These are phyloP conservation scores for Clarireedia hainanense DNA, from an alignment of 2,329 filamentous ascomycete species.

Conservation along the genomic window DNA sequence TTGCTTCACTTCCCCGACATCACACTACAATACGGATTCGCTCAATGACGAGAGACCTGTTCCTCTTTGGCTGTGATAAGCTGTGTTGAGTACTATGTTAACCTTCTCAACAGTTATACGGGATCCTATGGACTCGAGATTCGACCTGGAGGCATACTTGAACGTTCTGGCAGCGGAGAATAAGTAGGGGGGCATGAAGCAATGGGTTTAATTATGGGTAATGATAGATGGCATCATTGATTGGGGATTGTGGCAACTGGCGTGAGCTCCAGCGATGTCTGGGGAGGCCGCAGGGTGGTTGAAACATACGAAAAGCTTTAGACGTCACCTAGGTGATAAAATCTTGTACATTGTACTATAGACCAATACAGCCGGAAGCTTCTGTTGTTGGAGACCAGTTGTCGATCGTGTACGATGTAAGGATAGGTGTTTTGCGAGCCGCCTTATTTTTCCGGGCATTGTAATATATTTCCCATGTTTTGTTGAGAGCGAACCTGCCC, in stretches of 20 bases:
- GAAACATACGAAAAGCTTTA: slow-evolving; percentile 26
- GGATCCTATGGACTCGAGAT: slow-evolving; percentile 79
- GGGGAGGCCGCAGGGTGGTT: slow-evolving; percentile 13
- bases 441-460: neutral
- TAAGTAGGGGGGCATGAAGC: slow-evolving; percentile 17
- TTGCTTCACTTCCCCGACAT: neutral
- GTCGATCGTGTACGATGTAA: neutral
- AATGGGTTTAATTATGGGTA: slow-evolving; percentile 22
- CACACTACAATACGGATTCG: neutral
- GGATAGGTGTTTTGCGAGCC: neutral
- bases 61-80: neutral
- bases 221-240: slow-evolving; percentile 20
- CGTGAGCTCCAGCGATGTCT: slow-evolving; percentile 18
- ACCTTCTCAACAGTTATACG: slow-evolving; percentile 47
- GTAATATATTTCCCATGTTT: neutral
- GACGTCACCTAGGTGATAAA: slow-evolving; percentile 26
- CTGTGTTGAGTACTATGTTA: neutral
- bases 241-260: slow-evolving; percentile 11
- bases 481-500: too few relatives aligned
- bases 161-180: slow-evolving; percentile 48
- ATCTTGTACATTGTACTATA: slow-evolving; percentile 33
- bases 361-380: slow-evolving; percentile 19
- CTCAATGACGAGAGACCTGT: too few relatives aligned
- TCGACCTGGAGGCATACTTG: slow-evolving; percentile 85
- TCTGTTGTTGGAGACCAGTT: slow-evolving; percentile 9